phyloP scores from a whole-genome alignment of 2,329 filamentous ascomycete genomes.

The Amauroascus niger region DNA sequence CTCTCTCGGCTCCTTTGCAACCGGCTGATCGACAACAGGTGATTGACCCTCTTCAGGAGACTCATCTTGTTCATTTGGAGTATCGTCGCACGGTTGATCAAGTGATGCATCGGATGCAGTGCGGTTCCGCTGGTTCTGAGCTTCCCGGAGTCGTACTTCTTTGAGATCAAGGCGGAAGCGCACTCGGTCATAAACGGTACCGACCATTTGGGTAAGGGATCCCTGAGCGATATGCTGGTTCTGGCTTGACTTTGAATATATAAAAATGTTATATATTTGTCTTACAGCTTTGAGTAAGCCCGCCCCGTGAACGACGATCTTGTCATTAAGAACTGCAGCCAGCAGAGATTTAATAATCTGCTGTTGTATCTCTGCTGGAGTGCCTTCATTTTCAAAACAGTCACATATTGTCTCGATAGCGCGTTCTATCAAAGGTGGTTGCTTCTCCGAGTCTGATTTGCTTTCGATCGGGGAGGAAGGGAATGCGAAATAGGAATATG shows the following conservation, averaged over 20 bases:
- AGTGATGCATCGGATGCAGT: constrained; percentile 31
- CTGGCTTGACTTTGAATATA: constrained; percentile 82
- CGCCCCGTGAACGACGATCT: constrained; percentile 95
- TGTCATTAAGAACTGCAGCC: constrained; percentile 93
- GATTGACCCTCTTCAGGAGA: constrained; percentile 33
- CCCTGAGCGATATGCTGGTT: constrained; percentile 98
- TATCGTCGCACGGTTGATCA: constrained; percentile 32
- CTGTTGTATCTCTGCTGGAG: constrained; percentile 81
- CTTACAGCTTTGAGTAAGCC: constrained; percentile 92
- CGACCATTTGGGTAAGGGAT: constrained; percentile 95
- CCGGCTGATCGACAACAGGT: constrained; percentile 32
- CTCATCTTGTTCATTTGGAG: constrained; percentile 42
- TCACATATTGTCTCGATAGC: constrained; percentile 99
- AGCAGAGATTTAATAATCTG: constrained; percentile 97
- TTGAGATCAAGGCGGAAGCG: constrained; percentile 79
- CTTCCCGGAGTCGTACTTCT: constrained; percentile 55
- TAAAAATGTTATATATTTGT: constrained; percentile 97
- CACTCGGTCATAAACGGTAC: constrained; percentile 92
- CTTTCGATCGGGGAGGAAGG: constrained; percentile 35
- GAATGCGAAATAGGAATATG: constrained; percentile 93
- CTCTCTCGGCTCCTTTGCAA: constrained; percentile 45
- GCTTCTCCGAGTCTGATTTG: constrained; percentile 37
- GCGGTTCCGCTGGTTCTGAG: constrained; percentile 26
- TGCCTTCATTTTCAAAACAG: constrained; percentile 95
- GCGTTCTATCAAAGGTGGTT: constrained; percentile 73